Percentiles rank a stretch among this genome's conserved stretches.
Evolutionary conservation across 106 monocot genomes (phyloP).

Genomic region (Alisma plantagoaquatica): DNA sequence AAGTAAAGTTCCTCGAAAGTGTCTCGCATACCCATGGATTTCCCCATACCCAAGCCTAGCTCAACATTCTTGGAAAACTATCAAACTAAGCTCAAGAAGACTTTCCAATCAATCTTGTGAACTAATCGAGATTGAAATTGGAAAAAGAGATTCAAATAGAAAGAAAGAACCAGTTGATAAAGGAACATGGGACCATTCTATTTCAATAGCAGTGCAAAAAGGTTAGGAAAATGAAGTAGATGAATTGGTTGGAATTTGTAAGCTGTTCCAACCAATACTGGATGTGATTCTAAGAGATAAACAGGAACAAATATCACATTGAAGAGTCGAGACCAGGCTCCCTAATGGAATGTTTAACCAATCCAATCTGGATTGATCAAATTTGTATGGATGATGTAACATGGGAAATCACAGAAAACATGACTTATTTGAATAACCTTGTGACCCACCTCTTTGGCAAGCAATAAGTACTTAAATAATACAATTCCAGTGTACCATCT

Average conservation of each 20-base stretch:
- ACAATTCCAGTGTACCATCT: slow-evolving; percentile 17
- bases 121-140: slow-evolving; percentile 14
- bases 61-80: no score
- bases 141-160: slow-evolving; percentile 10
- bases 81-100: no score
- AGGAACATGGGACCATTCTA: slow-evolving; percentile 1
- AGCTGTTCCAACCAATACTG: slow-evolving; percentile 10
- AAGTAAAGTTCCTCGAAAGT: not conserved
- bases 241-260: slow-evolving; percentile 16
- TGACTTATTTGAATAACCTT: slow-evolving; percentile 5
- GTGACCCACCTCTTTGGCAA: slow-evolving; percentile 13
- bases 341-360: no score
- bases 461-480: slow-evolving; percentile 12
- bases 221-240: slow-evolving; percentile 4
- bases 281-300: slow-evolving; percentile 6
- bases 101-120: slow-evolving; percentile 6
- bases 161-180: slow-evolving; percentile 13
- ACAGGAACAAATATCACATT: slow-evolving; percentile 5
- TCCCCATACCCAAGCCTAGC: not conserved
- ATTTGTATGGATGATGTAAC: no score
- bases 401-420: slow-evolving; percentile 2
- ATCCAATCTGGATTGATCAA: no score
- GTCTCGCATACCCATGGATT: no score
- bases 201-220: slow-evolving; percentile 12
- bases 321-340: no score